These are phyloP conservation scores for Tulasnella sp. DNA, from an alignment of 768 basidiomycete genomes.

Conservation along the genomic window DNA sequence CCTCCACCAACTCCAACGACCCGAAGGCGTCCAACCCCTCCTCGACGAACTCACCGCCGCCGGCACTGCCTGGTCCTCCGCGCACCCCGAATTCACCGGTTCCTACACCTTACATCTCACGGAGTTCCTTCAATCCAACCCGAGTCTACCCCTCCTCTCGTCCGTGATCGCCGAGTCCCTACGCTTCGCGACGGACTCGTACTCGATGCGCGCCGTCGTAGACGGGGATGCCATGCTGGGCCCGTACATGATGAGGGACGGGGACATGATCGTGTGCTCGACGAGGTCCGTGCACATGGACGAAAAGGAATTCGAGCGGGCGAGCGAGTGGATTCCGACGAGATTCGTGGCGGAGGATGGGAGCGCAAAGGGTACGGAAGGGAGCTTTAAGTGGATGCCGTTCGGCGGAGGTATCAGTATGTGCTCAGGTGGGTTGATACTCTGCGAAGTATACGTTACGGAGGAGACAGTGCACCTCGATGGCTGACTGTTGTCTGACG, in stretches of 20 bases:
- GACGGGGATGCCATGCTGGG: background rate
- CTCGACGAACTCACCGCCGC: slow-evolving; percentile 4
- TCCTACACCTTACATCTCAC: slow-evolving; percentile 2
- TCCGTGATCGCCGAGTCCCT: slow-evolving; percentile 9
- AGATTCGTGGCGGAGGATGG: background rate
- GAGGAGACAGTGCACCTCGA: too few species aligned
- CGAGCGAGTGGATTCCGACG: background rate
- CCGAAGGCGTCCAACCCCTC: slow-evolving; percentile 8
- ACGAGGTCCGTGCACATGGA: slow-evolving; percentile 11
- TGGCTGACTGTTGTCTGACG: background rate
- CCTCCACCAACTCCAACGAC: slow-evolving; percentile 4
- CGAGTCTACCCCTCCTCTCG: slow-evolving; percentile 3
- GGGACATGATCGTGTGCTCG: slow-evolving; percentile 8
- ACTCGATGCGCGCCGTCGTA: slow-evolving; percentile 6
- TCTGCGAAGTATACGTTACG: background rate
- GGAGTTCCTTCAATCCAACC: slow-evolving; percentile 7
- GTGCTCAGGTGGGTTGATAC: background rate
- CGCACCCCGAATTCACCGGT: background rate
- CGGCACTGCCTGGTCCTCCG: background rate
- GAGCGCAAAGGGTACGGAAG: background rate
- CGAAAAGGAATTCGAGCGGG: slow-evolving; percentile 4
- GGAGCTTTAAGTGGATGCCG: slow-evolving; percentile 11
- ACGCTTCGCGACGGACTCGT: slow-evolving; percentile 11
- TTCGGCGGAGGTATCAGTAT: slow-evolving; percentile 10
- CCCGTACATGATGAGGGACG: slow-evolving; percentile 1